These are phyloP conservation scores for Symbiodinium natans DNA, from an alignment of 73 alveolate genomes.

Conservation along the genomic window DNA sequence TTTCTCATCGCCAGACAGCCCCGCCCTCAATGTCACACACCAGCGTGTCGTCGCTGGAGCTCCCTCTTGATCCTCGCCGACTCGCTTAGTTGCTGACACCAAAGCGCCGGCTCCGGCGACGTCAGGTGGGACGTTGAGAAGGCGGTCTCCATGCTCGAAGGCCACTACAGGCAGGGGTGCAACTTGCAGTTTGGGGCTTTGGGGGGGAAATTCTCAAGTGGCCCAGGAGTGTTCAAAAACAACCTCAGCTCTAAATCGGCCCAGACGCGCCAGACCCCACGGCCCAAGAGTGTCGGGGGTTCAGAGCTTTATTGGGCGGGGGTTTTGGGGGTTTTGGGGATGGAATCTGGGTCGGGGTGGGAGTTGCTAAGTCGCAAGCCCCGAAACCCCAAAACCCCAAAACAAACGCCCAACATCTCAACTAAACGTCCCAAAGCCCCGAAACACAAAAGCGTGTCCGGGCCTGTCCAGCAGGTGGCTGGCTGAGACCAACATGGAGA, in stretches of 20 bases:
- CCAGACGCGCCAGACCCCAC: too few species aligned
- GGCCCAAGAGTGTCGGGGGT: not conserved
- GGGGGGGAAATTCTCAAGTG: too few species aligned
- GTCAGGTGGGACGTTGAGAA: constrained; percentile 84
- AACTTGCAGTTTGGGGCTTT: not conserved
- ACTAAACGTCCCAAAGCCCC: too few species aligned
- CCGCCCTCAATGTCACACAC: not conserved
- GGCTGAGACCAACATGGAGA: constrained; percentile 59
- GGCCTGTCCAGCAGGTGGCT: constrained; percentile 60
- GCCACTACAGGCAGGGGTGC: constrained; percentile 54
- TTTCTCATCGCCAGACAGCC: constrained; percentile 90
- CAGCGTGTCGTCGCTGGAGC: too few species aligned
- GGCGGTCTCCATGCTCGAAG: constrained; percentile 70
- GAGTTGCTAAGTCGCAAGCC: too few species aligned
- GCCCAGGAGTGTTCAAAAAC: too few species aligned
- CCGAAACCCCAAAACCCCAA: not conserved
- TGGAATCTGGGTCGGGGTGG: not conserved
- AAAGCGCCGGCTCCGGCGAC: not conserved
- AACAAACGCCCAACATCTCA: too few species aligned
- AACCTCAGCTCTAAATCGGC: too few species aligned
- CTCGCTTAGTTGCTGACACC: too few species aligned
- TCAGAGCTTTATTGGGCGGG: not conserved
- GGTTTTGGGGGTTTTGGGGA: not conserved
- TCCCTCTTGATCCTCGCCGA: too few species aligned
- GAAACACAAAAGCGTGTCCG: too few species aligned